phyloP scores from a whole-genome alignment of 2,329 filamentous ascomycete species.

The Phoma sp. region DNA sequence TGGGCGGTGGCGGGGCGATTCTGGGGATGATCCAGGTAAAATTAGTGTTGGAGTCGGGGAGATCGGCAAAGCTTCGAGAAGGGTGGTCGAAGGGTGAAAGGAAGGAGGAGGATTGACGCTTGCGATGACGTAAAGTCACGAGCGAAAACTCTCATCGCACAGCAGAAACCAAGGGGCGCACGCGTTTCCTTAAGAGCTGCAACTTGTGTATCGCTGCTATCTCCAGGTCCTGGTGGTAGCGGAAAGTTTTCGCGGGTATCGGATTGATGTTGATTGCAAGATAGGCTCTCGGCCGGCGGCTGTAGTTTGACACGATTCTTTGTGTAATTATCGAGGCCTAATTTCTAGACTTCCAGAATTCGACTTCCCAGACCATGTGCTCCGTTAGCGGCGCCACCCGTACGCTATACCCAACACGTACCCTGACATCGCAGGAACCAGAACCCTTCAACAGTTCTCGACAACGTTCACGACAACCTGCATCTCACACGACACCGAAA shows the following conservation, averaged over 20 bases:
- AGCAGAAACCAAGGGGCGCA: neutral
- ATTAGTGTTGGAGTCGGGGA: conserved; percentile 8
- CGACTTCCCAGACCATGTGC: neutral
- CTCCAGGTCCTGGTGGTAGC: conserved; percentile 1
- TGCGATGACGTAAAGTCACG: neutral
- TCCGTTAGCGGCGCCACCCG: conserved; percentile 17
- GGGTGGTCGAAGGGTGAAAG: conserved; percentile 8
- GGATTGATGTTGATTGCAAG: conserved; percentile 9
- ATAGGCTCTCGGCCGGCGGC: conserved; percentile 3
- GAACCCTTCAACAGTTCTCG: conserved; percentile 8
- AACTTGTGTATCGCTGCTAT: conserved; percentile 5
- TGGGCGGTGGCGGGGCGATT: conserved; percentile 3
- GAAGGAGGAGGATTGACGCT: neutral
- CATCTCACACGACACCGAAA: conserved; percentile 57
- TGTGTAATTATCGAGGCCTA: conserved; percentile 8
- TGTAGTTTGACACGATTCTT: conserved; percentile 7
- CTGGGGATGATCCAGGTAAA: conserved; percentile 12
- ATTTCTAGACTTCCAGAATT: neutral
- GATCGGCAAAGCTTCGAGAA: conserved; percentile 22
- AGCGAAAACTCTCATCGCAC: neutral
- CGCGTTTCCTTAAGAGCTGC: conserved; percentile 5
- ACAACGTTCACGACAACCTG: too few species aligned
- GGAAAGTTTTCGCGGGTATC: conserved; percentile 7
- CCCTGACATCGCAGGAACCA: neutral
- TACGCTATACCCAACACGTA: neutral